Percentiles rank a stretch among this genome's conserved stretches.
These are phyloP conservation scores for Phytophthora melonis DNA, from an alignment of 352 stramenopile genomes.

Conservation along the genomic window DNA sequence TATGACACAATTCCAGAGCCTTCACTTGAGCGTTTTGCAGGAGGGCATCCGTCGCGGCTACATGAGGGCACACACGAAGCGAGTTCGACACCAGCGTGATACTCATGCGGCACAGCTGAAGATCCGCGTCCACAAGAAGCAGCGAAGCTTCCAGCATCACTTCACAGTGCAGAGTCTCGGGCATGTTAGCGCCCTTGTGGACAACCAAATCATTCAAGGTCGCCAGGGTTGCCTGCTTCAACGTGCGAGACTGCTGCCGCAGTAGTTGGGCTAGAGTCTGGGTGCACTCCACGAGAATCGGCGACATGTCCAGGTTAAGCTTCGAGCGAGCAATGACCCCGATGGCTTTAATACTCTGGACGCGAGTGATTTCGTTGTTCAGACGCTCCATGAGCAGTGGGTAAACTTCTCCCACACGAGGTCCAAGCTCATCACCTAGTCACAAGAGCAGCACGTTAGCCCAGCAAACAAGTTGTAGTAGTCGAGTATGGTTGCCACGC, in stretches of 20 bases:
- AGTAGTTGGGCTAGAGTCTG: constrained; percentile 92
- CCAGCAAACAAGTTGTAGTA: background rate
- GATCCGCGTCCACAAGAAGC: constrained; percentile 95
- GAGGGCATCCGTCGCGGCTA: constrained; percentile 69
- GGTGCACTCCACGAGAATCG: constrained; percentile 92
- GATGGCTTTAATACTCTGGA: constrained; percentile 97
- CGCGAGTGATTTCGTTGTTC: constrained; percentile 98
- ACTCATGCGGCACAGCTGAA: constrained; percentile 96
- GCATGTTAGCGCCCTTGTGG: constrained; percentile 75
- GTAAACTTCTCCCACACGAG: constrained; percentile 87
- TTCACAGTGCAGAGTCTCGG: constrained; percentile 84
- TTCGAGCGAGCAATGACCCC: constrained; percentile 89
- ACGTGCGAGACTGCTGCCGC: constrained; percentile 94
- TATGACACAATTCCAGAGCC: constrained; percentile 90
- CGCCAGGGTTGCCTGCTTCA: constrained; percentile 95
- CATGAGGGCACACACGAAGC: constrained; percentile 67
- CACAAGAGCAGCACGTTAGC: constrained; percentile 23
- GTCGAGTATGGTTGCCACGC: constrained; percentile 17
- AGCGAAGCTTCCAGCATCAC: constrained; percentile 92
- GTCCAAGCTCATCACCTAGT: constrained; percentile 83
- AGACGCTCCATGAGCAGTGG: constrained; percentile 96
- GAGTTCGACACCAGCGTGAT: constrained; percentile 90
- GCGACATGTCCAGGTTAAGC: constrained; percentile 90
- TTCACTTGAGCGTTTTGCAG: constrained; percentile 79
- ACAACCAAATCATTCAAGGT: constrained; percentile 93